Evolutionary conservation across 371 early-diverging fungal genomes (phyloP), one percentile per base, ranked within the genome.

Genomic region (Zancudomyces culisetae): DNA sequence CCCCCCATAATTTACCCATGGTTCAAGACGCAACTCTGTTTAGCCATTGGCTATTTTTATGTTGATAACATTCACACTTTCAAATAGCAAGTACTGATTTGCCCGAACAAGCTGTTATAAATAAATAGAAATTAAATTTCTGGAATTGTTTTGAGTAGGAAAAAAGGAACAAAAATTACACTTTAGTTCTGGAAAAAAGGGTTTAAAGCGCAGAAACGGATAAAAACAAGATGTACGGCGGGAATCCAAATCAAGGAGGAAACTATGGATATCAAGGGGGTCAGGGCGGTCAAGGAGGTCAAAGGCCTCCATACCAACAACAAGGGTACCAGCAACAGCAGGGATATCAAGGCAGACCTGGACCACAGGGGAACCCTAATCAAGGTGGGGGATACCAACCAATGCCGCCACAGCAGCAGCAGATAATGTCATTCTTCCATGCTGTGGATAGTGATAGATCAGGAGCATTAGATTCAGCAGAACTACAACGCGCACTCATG

Each of bases 401-500:
- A 35, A 35, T 35, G 35, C 6, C 6, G 10, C 6, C 6, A 6
- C 35, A 35, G 35, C 35, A 35, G 35, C 35, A 35, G 35, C 35
- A 35, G 15, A 35, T 35, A 35, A 15, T 24, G n/a, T 23, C 27
- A 20, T 35, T 6, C 27, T 49, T 41, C 19, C 24, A 19, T 21
- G 18, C 27, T 53, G 18, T 18, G 18, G 28, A 39, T 57, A 60
- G 66, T 24, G 76, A 79, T 53, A 58, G 58, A 50, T 71, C 68
- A 52, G 79, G 79, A 19, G 62, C 62, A 47, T 64, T 79, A 49
- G 74, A 69, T 55, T 63, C 77, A 1, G 62, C 60, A 22, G 79
- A 81, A 60, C 61, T 81, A 29, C 77, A 78, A 59, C 69, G 69
- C 29, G 77, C 78, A 18, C 66, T 81, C 4, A 65, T 77, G 28